These are phyloP conservation scores for Croton setiger DNA, from an alignment of 441 rosid species.

Conservation along the genomic window DNA sequence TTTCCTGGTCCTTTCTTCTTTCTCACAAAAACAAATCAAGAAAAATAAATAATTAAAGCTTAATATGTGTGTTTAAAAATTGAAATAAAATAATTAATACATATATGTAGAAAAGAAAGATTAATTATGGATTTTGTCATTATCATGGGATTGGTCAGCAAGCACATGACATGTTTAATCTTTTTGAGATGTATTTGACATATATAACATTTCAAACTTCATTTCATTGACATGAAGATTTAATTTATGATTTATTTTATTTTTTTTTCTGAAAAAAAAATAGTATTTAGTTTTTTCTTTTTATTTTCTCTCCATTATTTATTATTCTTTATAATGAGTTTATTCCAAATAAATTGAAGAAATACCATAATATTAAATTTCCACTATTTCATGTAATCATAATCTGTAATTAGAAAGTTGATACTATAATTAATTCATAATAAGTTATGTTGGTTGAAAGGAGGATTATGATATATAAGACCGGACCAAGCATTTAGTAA, in stretches of 20 bases:
- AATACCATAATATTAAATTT: no score
- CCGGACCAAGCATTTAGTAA: background rate
- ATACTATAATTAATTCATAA: background rate
- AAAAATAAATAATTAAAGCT: no score
- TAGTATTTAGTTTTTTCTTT: no score
- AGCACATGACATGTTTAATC: slow-evolving; percentile 9
- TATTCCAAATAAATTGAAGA: no score
- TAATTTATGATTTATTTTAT: no score
- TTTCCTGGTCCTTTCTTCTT: no score
- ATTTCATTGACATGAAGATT: no score
- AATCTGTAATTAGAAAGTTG: background rate
- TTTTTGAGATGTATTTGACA: background rate
- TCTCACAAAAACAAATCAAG: no score
- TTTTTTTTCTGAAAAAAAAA: no score
- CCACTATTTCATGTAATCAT: no score
- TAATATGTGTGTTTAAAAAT: background rate
- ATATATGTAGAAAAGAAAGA: background rate
- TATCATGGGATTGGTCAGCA: slow-evolving; percentile 1
- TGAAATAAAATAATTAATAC: background rate
- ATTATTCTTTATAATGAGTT: no score
- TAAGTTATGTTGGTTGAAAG: background rate
- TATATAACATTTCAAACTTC: background rate
- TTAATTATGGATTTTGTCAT: slow-evolving; percentile 2
- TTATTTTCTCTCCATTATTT: no score
- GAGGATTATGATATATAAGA: background rate